Conservation (phyloP, 73 alveolate species). For the Paramecium caudatum region DNA sequence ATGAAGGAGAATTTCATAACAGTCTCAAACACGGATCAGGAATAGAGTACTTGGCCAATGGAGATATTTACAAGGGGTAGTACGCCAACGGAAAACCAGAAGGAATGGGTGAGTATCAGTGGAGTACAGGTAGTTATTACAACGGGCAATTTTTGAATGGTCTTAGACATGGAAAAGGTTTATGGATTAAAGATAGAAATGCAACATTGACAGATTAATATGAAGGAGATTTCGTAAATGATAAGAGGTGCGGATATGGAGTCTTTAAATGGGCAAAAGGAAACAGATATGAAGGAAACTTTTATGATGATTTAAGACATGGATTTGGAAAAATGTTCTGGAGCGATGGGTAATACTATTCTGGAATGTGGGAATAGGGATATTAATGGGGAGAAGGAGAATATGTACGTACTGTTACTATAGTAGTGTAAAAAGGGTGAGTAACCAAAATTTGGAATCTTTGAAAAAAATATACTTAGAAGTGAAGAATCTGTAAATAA, state of each 20-base stretch:
- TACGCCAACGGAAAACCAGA: slow-evolving; percentile 83
- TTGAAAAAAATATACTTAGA: not conserved
- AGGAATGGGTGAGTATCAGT: slow-evolving; percentile 87
- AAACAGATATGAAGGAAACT: slow-evolving; percentile 81
- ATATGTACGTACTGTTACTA: not conserved
- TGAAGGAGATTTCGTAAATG: slow-evolving; percentile 85
- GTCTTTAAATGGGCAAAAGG: slow-evolving; percentile 83
- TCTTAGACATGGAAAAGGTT: slow-evolving; percentile 72
- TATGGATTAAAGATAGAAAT: slow-evolving; percentile 59
- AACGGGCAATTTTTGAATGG: slow-evolving; percentile 73
- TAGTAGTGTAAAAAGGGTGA: slow-evolving; percentile 7
- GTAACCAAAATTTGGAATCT: slow-evolving; percentile 25
- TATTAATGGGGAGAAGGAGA: slow-evolving; percentile 76
- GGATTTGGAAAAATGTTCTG: slow-evolving; percentile 84
- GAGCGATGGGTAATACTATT: slow-evolving; percentile 78
- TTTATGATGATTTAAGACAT: slow-evolving; percentile 78
- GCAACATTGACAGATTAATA: slow-evolving; percentile 64
- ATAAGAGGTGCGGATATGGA: slow-evolving; percentile 81
- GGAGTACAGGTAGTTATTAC: slow-evolving; percentile 75
- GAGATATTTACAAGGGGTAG: slow-evolving; percentile 82
- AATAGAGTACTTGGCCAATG: slow-evolving; percentile 77
- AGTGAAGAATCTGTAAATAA: not conserved
- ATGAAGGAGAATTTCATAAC: slow-evolving; percentile 73
- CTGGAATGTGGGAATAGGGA: slow-evolving; percentile 79
- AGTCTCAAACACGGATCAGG: slow-evolving; percentile 79